Evolutionary conservation across 805 yeast species (phyloP).

Genomic region (Metschnikowia bowlesiae): DNA sequence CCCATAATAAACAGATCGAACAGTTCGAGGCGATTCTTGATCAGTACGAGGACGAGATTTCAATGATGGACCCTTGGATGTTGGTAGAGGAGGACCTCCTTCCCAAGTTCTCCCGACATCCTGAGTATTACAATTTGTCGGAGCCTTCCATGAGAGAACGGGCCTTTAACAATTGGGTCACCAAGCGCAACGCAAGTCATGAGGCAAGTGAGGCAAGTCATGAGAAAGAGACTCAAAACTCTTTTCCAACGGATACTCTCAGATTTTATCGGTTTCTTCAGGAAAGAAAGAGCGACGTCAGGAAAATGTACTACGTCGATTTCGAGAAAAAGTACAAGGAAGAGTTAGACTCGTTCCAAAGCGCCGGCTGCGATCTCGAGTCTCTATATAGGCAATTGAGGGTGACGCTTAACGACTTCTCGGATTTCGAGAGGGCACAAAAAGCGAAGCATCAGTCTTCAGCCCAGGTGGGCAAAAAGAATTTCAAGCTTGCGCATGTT

Average conservation of each 20-base stretch:
- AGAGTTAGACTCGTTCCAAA: slow-evolving; percentile 4
- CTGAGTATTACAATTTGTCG: slow-evolving; percentile 26
- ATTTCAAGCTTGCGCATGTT: slow-evolving; percentile 29
- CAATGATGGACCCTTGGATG: slow-evolving; percentile 35
- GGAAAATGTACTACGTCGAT: slow-evolving; percentile 24
- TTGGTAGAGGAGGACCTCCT: slow-evolving; percentile 35
- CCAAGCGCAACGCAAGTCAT: no score
- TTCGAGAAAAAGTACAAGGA: slow-evolving; percentile 19
- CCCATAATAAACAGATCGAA: background rate
- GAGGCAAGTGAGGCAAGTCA: no score
- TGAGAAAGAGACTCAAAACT: background rate
- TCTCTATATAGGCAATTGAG: slow-evolving; percentile 24
- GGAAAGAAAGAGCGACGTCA: slow-evolving; percentile 25
- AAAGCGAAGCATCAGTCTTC: slow-evolving; percentile 15
- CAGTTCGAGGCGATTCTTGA: slow-evolving; percentile 27
- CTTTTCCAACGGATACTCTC: slow-evolving; percentile 23
- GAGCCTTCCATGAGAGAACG: slow-evolving; percentile 14
- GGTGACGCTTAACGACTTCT: slow-evolving; percentile 25
- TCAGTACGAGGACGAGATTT: slow-evolving; percentile 20
- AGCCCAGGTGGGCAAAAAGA: slow-evolving; percentile 12
- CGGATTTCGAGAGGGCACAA: slow-evolving; percentile 23
- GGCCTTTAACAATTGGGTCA: slow-evolving; percentile 13
- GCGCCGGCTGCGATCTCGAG: slow-evolving; percentile 16
- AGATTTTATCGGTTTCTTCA: slow-evolving; percentile 25
- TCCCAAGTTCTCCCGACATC: slow-evolving; percentile 22